phyloP scores from a whole-genome alignment of 305 asterid genomes.

The Fraxinus platypoda region DNA sequence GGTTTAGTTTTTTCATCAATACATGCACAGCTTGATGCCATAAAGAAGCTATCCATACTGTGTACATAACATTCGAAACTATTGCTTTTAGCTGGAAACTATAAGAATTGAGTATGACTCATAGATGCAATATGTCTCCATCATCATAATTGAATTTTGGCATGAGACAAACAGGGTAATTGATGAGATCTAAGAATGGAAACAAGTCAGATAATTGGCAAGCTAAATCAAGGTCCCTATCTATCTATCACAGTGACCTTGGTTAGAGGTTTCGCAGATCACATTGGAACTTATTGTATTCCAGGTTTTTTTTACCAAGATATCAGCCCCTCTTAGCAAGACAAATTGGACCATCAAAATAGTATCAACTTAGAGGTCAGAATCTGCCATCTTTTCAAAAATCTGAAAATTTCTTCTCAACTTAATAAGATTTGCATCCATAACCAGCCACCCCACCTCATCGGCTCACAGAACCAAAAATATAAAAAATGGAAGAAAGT shows the following conservation, averaged over 20 bases:
- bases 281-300: not conserved
- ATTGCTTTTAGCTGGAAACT: not conserved
- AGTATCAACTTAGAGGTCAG: not conserved
- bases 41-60: not conserved
- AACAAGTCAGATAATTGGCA: not conserved
- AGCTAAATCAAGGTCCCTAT: not conserved
- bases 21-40: not conserved
- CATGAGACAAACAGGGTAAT: not conserved
- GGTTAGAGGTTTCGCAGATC: not conserved
- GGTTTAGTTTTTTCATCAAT: not conserved
- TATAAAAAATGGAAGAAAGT: not conserved
- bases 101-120: not conserved
- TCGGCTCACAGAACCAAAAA: not conserved
- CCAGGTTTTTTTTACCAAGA: not conserved
- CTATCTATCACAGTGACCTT: not conserved
- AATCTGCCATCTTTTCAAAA: slow-evolving; percentile 2
- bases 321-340: not conserved
- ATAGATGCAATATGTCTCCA: not conserved
- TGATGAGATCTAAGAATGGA: not conserved
- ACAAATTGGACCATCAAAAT: not conserved
- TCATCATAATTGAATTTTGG: not conserved
- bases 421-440: not conserved
- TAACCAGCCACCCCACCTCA: not conserved
- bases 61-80: not conserved
- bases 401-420: not conserved